Evolutionary conservation across 78 protist species (phyloP), one percentile per base, ranked within the genome.

Genomic region (Guillardia theta): DNA sequence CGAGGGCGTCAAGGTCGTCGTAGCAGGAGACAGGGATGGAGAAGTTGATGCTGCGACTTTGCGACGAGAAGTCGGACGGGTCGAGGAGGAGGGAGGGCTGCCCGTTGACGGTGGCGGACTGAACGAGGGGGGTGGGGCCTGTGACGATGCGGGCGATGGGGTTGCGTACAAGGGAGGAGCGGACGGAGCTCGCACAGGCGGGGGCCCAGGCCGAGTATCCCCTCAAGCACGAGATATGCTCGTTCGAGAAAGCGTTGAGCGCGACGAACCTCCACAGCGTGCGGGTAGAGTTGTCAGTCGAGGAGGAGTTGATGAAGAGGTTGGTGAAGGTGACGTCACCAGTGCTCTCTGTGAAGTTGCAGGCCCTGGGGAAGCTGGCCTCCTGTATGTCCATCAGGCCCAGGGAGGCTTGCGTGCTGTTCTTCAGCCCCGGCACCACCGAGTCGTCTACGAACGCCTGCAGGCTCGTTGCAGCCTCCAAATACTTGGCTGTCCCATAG

Each of bases 181-280:
- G 39, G 27, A 6, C 6, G 41, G 33, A 43, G 8, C 83, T 18
- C 46, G 46, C 46, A 43, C 83, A 70, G 83, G 36, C 41, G 41
- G 83, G 83, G 46, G 83, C 83, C 83, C 83, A 70, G n/a, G 62
- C 62, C 33, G 62, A 53, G 62, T 53, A 70, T 24, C n/a, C 41
- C 45, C 41, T 70, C 45, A 24, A 33, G 36, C 41, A 24, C 83
- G 36, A 70, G 41, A 18, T 24, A 33, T 24, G 36, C 45, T 18
- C 18, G 62, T 53, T 18, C 18, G 62, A 18, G 62, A 53, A 53
- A 18, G 62, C 62, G 18, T 53, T 53, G 33, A 53, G 33, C 33
- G 62, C 62, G 33, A 53, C 62, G 18, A 53, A 53, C 62, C 62
- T 12, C 62, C 62, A 53, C 12, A 53, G 33, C 62, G 62, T 53